These are phyloP conservation scores for Medicago ruthenica DNA, from an alignment of 306 rosid genomes.

Conservation along the genomic window DNA sequence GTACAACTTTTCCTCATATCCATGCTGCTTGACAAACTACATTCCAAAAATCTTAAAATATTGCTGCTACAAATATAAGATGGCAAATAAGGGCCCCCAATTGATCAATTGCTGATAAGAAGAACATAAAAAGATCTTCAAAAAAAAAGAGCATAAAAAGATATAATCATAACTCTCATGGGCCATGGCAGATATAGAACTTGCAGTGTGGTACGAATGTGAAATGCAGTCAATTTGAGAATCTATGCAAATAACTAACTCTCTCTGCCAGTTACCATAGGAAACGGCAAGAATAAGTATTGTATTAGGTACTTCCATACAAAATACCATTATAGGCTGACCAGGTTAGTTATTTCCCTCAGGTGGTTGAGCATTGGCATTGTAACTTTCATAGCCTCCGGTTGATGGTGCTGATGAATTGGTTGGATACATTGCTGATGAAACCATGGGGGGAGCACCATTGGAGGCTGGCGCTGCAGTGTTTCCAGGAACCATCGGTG, in stretches of 20 bases:
- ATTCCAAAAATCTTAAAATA: constrained; percentile 18
- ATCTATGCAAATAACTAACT: constrained; percentile 1
- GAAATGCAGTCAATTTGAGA: too few relatives aligned
- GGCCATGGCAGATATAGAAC: constrained; percentile 16
- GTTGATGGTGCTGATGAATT: constrained; percentile 47
- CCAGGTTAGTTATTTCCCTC: constrained; percentile 52
- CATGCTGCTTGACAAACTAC: constrained; percentile 31
- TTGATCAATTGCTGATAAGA: constrained; percentile 6
- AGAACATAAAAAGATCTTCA: constrained; percentile 17
- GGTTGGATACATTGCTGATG: constrained; percentile 53
- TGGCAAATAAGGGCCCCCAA: constrained; percentile 18
- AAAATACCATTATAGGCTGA: constrained; percentile 35
- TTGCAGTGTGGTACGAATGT: background rate
- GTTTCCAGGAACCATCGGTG: constrained; percentile 52
- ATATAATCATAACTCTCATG: constrained; percentile 6
- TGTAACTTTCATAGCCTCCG: constrained; percentile 54
- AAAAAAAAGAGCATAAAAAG: constrained; percentile 19
- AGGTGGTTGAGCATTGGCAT: constrained; percentile 50
- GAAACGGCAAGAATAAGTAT: constrained; percentile 19
- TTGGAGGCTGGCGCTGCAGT: constrained; percentile 49
- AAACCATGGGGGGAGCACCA: constrained; percentile 51
- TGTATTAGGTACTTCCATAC: constrained; percentile 5
- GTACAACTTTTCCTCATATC: background rate
- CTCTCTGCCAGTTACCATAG: background rate
- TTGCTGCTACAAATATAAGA: constrained; percentile 23